A percentile compares a stretch with the other conserved stretches of the same genome.
phyloP scores from a whole-genome alignment of 305 asterid species.

The Caryopteris hybrid region DNA sequence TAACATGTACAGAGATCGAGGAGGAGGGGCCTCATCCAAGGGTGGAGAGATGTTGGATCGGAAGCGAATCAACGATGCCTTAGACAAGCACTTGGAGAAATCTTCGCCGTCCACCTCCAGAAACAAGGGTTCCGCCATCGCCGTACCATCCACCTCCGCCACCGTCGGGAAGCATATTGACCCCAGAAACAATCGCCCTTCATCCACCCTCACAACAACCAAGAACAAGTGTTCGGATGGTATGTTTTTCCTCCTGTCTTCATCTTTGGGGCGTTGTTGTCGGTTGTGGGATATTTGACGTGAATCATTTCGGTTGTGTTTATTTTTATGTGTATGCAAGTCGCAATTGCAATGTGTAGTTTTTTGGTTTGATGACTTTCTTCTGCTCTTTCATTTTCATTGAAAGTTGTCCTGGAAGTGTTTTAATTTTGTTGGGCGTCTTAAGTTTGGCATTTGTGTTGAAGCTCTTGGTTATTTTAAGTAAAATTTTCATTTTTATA shows the following conservation, averaged over 20 bases:
- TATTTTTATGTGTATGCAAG: neutral
- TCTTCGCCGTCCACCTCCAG: constrained; percentile 78
- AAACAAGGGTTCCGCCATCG: constrained; percentile 33
- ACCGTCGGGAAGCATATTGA: constrained; percentile 49
- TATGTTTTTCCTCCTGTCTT: constrained; percentile 6
- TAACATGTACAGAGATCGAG: constrained; percentile 72
- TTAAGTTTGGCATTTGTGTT: neutral
- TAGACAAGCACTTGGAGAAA: constrained; percentile 85
- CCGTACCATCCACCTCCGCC: constrained; percentile 44
- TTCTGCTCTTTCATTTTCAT: neutral
- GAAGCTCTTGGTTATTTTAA: neutral
- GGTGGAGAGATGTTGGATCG: constrained; percentile 74
- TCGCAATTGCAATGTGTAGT: neutral
- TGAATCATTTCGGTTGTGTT: neutral
- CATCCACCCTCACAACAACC: constrained; percentile 40
- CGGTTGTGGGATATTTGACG: neutral
- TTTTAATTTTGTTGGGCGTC: neutral
- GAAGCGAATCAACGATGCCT: constrained; percentile 81
- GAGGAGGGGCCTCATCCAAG: constrained; percentile 62
- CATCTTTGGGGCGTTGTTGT: neutral
- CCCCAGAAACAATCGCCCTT: constrained; percentile 45
- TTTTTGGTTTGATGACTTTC: neutral
- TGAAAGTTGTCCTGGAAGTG: neutral
- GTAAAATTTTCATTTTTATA: neutral
- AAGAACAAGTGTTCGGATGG: constrained; percentile 66